Percentiles rank a stretch among this genome's conserved stretches.
Evolutionary conservation across 2,329 filamentous ascomycete genomes (phyloP).

Genomic region (Cercospora citrullina): DNA sequence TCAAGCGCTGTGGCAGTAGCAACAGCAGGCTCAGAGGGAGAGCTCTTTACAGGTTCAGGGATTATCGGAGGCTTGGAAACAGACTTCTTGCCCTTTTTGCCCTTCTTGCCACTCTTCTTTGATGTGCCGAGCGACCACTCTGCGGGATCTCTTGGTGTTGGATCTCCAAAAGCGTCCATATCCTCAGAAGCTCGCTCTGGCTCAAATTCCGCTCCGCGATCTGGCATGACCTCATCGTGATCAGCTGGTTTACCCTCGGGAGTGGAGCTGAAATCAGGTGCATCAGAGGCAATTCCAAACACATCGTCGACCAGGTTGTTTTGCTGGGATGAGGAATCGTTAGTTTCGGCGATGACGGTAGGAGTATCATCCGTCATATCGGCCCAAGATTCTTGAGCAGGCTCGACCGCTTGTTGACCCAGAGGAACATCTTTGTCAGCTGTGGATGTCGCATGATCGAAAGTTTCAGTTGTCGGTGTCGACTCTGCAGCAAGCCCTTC

Average conservation of each 20-base stretch:
- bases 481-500: neutral
- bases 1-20: neutral
- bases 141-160: conserved; percentile 11
- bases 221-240: conserved; percentile 11
- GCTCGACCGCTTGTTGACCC: neutral
- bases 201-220: conserved; percentile 21
- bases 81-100: conserved; percentile 20
- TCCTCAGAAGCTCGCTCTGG: conserved; percentile 24
- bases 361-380: conserved; percentile 5
- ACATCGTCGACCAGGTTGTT: conserved; percentile 20
- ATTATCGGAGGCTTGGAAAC: neutral
- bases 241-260: conserved; percentile 1
- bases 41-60: neutral
- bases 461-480: neutral
- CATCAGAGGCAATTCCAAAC: conserved; percentile 14
- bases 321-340: neutral
- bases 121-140: conserved; percentile 18
- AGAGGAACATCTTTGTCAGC: neutral
- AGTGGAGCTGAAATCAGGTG: conserved; percentile 11
- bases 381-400: conserved; percentile 2
- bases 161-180: conserved; percentile 22
- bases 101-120: conserved; percentile 29
- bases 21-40: neutral
- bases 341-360: neutral
- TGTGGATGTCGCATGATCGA: neutral